Evolutionary conservation across 495 filamentous ascomycete genomes (phyloP).

Genomic region (Podospora australis): DNA sequence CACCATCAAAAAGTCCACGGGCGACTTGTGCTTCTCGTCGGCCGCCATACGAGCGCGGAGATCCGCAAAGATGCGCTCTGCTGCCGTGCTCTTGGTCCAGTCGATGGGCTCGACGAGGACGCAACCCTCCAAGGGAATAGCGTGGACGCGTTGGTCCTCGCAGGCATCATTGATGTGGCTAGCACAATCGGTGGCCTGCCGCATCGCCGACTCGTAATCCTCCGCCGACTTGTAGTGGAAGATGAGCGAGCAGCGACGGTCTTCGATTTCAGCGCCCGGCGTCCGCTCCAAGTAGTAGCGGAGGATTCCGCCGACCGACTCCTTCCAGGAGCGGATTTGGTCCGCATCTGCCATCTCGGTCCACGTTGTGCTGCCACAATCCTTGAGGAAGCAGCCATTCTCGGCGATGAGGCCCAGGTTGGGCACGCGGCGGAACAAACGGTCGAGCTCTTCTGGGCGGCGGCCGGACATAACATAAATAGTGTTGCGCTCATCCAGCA

Average conservation of each 20-base stretch:
- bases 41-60: conserved; percentile 38
- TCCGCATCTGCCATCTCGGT: conserved; percentile 61
- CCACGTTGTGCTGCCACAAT: conserved; percentile 62
- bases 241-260: conserved; percentile 75
- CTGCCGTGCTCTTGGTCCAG: conserved; percentile 80
- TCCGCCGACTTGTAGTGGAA: conserved; percentile 83
- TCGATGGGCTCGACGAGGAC: conserved; percentile 74
- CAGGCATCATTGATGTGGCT: conserved; percentile 92
- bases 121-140: conserved; percentile 68
- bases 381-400: conserved; percentile 82
- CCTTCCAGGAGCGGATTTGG: conserved; percentile 67
- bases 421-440: conserved; percentile 69
- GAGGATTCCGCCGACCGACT: conserved; percentile 66
- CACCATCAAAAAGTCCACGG: conserved; percentile 75
- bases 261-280: conserved; percentile 79
- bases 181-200: conserved; percentile 78
- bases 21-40: conserved; percentile 35
- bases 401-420: conserved; percentile 83
- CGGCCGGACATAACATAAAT: conserved; percentile 90
- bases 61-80: conserved; percentile 59
- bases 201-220: conserved; percentile 60
- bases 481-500: conserved; percentile 70
- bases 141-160: conserved; percentile 72
- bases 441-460: conserved; percentile 79
- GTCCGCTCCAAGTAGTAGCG: conserved; percentile 83